Evolutionary conservation across 495 filamentous ascomycete genomes (phyloP), one percentile per base, ranked within the genome.

Genomic region (Penicillium pancosmium): DNA sequence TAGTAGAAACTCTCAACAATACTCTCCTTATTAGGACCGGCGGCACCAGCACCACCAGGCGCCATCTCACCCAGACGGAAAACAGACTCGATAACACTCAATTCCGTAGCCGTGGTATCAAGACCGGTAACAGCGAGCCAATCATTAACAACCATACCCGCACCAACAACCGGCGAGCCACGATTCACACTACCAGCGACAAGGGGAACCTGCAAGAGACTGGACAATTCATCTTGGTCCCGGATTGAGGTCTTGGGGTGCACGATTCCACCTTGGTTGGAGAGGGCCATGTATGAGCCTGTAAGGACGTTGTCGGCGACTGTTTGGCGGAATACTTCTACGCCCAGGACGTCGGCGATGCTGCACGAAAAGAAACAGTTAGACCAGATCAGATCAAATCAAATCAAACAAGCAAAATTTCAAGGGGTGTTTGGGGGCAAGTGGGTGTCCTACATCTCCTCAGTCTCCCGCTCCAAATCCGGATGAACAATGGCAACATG

Each of bases 1-100:
- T 81, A 98, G 75, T 98, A 98, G 76, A 97, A 98, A 62, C 88
- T 92, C 84, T 98, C 94, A 55, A 98, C 94, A 84, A 98, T 95
- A 47, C 93, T 92, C 73, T 97, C 93, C 85, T 96, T 97, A 73
- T 97, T 83, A 43, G 80, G 88, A 53, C 85, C 89, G 15, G 85
- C 90, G 63, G 86, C 86, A 49, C 90, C 92, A 52, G 70, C 52
- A 53, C 76, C 78, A 33, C 71, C 65, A 16, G 75, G 72, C 19
- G 70, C 73, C 73, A 76, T 78, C 84, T 98, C 95, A 51, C 93
- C 92, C 33, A 98, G 76, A 59, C 91, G 83, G 75, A 98, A 98
- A 50, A 98, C 93, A 65, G 86, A 91, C 82, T 98, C 94, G 38
- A 98, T 84, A 59, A 98, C 94, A 66, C 90, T 95, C 69, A 98